Evolutionary conservation across 441 rosid species (phyloP).

Genomic region (Macaranga tanarius): DNA sequence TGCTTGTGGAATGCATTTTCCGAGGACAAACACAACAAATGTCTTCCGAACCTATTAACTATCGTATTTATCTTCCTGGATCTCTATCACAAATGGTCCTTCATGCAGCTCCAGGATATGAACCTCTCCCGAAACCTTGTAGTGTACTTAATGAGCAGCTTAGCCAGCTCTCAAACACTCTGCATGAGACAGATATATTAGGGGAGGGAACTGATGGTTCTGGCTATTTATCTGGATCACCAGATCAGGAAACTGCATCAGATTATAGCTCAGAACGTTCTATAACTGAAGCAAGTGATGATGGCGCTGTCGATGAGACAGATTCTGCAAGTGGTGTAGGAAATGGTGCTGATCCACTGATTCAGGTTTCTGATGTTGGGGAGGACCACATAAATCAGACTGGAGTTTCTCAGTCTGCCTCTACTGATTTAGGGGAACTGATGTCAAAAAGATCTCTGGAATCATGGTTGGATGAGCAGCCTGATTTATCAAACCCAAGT

Average conservation of each 20-base stretch:
- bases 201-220: constrained; percentile 46
- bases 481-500: constrained; percentile 52
- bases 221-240: constrained; percentile 53
- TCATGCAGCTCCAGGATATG: constrained; percentile 99
- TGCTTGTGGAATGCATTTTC: constrained; percentile 57
- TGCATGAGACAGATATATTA: constrained; percentile 30
- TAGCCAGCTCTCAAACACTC: constrained; percentile 30
- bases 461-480: constrained; percentile 86
- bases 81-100: constrained; percentile 95
- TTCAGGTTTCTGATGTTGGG: constrained; percentile 64
- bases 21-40: constrained; percentile 47
- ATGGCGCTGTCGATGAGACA: constrained; percentile 41
- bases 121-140: constrained; percentile 96
- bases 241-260: constrained; percentile 66
- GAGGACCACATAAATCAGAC: constrained; percentile 37
- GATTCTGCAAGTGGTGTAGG: constrained; percentile 47
- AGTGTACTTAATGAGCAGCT: constrained; percentile 49
- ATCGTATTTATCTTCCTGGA: constrained; percentile 92
- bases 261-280: constrained; percentile 65
- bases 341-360: constrained; percentile 54
- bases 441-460: constrained; percentile 70
- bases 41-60: constrained; percentile 41
- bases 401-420: constrained; percentile 38
- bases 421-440: constrained; percentile 53
- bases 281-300: constrained; percentile 40